Conservation (phyloP, 2,329 filamentous ascomycete genomes). For the Aspergillus sp. region DNA sequence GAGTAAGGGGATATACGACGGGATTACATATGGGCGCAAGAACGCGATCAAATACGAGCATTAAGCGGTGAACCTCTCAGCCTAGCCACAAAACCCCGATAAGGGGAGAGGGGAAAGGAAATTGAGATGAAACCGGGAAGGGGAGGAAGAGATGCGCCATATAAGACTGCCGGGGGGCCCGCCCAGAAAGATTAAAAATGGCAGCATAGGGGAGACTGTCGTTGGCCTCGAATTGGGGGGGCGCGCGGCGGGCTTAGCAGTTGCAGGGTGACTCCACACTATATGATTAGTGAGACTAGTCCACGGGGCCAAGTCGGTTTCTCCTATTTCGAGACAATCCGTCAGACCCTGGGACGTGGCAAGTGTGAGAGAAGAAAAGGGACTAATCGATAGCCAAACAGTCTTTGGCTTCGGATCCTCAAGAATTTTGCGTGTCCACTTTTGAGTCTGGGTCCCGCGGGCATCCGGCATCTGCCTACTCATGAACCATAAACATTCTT, state of each 20-base stretch:
- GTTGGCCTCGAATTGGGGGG: no score
- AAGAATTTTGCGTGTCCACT: no score
- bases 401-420: no score
- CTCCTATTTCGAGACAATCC: not conserved
- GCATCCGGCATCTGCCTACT: no score
- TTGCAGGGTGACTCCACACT: not conserved
- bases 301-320: not conserved
- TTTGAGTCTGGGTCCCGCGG: no score
- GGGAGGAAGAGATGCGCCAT: not conserved
- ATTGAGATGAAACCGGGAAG: conserved; percentile 6
- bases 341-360: not conserved
- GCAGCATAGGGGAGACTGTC: not conserved
- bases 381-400: no score
- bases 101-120: not conserved
- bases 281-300: conserved; percentile 1
- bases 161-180: conserved; percentile 1
- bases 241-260: not conserved
- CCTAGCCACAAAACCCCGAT: not conserved
- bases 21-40: conserved; percentile 7
- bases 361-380: no score
- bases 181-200: not conserved
- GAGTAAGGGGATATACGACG: not conserved
- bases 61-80: not conserved
- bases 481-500: no score
- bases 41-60: not conserved